Evolutionary conservation across 2,329 filamentous ascomycete species (phyloP).

Genomic region (Cryphonectria japonica): DNA sequence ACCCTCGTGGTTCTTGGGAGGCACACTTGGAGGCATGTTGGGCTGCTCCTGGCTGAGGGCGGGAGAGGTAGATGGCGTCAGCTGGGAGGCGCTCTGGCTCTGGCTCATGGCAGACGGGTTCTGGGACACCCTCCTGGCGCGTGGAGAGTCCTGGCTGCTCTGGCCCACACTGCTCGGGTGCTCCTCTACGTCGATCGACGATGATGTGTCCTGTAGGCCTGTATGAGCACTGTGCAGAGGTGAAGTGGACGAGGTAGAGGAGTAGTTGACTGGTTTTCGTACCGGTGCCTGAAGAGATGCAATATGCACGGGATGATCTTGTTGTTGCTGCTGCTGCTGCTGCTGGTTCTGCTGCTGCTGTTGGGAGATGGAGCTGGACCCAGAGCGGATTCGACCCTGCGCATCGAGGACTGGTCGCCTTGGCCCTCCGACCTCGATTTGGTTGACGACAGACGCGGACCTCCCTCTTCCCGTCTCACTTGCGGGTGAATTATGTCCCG

Average conservation of each 20-base stretch:
- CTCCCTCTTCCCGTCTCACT: constrained; percentile 21
- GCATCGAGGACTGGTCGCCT: constrained; percentile 21
- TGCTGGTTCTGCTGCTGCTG: constrained; percentile 1
- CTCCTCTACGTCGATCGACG: constrained; percentile 10
- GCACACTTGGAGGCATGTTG: constrained; percentile 14
- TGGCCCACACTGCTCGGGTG: constrained; percentile 8
- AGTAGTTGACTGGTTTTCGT: constrained; percentile 19
- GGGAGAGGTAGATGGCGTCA: constrained; percentile 24
- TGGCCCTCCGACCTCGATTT: constrained; percentile 26
- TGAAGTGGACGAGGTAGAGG: constrained; percentile 1
- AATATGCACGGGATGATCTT: constrained; percentile 25
- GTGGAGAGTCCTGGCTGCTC: constrained; percentile 19
- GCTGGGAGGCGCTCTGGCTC: constrained; percentile 22
- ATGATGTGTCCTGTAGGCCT: constrained; percentile 16
- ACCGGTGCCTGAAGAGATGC: constrained; percentile 27
- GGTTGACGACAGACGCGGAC: constrained; percentile 28
- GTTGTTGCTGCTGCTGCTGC: background rate
- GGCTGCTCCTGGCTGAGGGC: constrained; percentile 24
- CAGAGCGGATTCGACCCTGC: constrained; percentile 25
- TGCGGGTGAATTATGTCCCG: constrained; percentile 22
- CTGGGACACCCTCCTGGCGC: constrained; percentile 23
- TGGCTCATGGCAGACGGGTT: constrained; percentile 15
- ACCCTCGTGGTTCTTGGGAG: constrained; percentile 21
- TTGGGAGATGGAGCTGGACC: constrained; percentile 13
- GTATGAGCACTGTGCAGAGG: constrained; percentile 21